Conservation (phyloP, 176 grass and related monocot genomes). For the Oryza punctata region DNA sequence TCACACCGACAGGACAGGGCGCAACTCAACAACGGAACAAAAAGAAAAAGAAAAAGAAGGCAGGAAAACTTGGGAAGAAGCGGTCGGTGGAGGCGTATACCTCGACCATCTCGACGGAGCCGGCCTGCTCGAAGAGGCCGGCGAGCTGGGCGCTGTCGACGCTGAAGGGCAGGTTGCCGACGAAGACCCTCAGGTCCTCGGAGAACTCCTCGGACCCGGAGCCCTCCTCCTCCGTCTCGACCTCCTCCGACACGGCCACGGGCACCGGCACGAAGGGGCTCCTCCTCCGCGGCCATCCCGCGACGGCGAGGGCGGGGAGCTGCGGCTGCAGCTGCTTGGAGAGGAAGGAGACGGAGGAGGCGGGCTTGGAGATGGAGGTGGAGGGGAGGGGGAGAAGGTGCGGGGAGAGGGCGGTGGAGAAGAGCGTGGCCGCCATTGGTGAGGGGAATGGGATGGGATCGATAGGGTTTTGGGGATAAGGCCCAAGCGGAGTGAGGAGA, state of each 20-base stretch:
- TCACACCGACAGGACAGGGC: too few relatives aligned
- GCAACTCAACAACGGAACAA: too few relatives aligned
- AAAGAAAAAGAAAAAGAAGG: too few relatives aligned
- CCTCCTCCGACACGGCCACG: conserved; percentile 41
- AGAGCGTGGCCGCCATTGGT: conserved; percentile 41
- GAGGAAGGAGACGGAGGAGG: conserved; percentile 9
- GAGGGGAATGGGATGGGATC: background rate
- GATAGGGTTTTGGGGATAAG: conserved; percentile 62
- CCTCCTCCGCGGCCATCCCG: conserved; percentile 16
- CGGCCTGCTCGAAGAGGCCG: conserved; percentile 68
- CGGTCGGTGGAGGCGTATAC: too few relatives aligned
- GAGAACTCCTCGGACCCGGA: conserved; percentile 27
- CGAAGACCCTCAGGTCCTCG: conserved; percentile 68
- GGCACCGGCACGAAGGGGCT: conserved; percentile 38
- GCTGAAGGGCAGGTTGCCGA: conserved; percentile 83
- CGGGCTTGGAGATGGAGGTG: conserved; percentile 3
- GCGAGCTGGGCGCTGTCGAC: conserved; percentile 92
- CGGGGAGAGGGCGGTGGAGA: conserved; percentile 37
- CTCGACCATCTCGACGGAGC: conserved; percentile 93
- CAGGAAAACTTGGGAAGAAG: too few relatives aligned
- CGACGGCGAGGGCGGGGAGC: conserved; percentile 14
- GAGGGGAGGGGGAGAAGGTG: conserved; percentile 28
- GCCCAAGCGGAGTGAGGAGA: conserved; percentile 13
- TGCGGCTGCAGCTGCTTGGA: conserved; percentile 17
- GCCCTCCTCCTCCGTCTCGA: conserved; percentile 34